Evolutionary conservation across 805 yeast genomes (phyloP).

Genomic region (Scheffersomyces coipomensis): DNA sequence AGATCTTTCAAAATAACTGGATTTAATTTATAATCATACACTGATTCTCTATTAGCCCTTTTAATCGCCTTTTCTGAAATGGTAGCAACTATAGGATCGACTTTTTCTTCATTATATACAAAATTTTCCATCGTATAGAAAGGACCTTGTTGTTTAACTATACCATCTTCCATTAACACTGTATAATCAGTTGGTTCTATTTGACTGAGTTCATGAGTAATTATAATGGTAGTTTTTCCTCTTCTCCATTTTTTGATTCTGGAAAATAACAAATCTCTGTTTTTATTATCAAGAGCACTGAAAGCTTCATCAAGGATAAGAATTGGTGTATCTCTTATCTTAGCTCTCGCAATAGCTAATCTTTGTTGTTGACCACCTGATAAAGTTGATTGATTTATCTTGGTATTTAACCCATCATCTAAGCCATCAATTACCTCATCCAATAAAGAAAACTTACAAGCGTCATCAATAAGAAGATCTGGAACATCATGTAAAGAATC

Average conservation of each 20-base stretch:
- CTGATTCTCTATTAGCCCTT: not conserved
- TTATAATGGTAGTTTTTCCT: slow-evolving; percentile 71
- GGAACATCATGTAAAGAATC: slow-evolving; percentile 15
- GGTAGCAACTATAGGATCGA: not conserved
- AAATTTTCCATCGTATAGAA: slow-evolving; percentile 6
- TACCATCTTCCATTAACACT: slow-evolving; percentile 59
- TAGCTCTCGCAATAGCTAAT: slow-evolving; percentile 82
- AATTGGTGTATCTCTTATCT: slow-evolving; percentile 67
- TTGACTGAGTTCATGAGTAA: slow-evolving; percentile 74
- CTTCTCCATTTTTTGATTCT: slow-evolving; percentile 59
- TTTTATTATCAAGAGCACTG: slow-evolving; percentile 69
- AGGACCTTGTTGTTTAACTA: slow-evolving; percentile 26
- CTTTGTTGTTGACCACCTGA: slow-evolving; percentile 94
- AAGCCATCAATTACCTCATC: slow-evolving; percentile 46
- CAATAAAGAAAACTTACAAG: slow-evolving; percentile 53
- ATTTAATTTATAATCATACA: slow-evolving; percentile 14
- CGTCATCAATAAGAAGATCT: slow-evolving; percentile 30
- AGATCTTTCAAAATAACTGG: slow-evolving; percentile 23
- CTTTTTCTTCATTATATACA: slow-evolving; percentile 1
- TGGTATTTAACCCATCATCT: slow-evolving; percentile 56
- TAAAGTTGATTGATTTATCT: slow-evolving; percentile 44
- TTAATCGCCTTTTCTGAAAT: not conserved
- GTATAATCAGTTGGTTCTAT: slow-evolving; percentile 60
- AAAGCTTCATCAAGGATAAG: slow-evolving; percentile 83
- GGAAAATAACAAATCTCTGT: slow-evolving; percentile 45